These are phyloP conservation scores for Acanthochlamys bracteata DNA, from an alignment of 106 monocot genomes.

Conservation along the genomic window DNA sequence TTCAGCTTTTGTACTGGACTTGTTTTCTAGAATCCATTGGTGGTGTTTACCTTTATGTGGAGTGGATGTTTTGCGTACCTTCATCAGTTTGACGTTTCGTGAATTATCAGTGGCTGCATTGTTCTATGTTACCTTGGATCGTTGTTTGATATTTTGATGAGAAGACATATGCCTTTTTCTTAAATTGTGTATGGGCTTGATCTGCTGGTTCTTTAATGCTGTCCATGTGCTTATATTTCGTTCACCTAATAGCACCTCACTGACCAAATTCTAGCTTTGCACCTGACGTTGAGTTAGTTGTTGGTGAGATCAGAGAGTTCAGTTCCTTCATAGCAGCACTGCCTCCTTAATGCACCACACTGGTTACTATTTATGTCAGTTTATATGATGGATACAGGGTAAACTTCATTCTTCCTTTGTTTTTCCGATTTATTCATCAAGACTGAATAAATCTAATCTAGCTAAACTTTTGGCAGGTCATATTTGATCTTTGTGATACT, in stretches of 20 bases:
- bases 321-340: background rate
- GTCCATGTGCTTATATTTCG: background rate
- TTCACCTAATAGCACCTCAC: background rate
- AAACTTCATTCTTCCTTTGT: conserved; percentile 9
- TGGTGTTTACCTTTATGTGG: background rate
- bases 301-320: background rate
- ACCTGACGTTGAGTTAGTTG: background rate
- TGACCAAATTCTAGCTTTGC: background rate
- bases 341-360: background rate
- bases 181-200: background rate
- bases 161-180: conserved; percentile 13
- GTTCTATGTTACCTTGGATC: conserved; percentile 15
- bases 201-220: conserved; percentile 1
- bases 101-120: conserved; percentile 7
- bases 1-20: background rate
- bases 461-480: conserved; percentile 19
- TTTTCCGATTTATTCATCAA: conserved; percentile 7
- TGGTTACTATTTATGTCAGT: background rate
- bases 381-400: background rate
- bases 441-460: conserved; percentile 5
- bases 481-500: conserved; percentile 4
- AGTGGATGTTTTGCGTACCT: background rate
- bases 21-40: background rate
- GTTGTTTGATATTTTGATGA: conserved; percentile 9
- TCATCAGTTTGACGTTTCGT: conserved; percentile 1